Percentiles rank a stretch among this genome's conserved stretches.
Evolutionary conservation across 2,329 filamentous ascomycete genomes (phyloP).

Genomic region (Ceratocystis smalleyi): DNA sequence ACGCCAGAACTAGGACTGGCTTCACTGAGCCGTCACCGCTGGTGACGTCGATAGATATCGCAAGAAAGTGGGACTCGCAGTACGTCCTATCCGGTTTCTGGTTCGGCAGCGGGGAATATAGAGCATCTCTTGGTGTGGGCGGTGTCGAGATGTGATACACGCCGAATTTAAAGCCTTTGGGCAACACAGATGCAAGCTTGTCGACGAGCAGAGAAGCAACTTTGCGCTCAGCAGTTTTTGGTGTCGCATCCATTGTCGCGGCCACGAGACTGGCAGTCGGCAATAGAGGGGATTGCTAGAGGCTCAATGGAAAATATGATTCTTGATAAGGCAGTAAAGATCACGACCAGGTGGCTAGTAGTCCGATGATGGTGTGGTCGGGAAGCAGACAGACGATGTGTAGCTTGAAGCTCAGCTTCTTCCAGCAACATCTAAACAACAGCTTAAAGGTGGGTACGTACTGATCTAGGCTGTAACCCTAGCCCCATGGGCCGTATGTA

Average conservation of each 20-base stretch:
- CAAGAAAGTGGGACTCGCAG: conserved; percentile 66
- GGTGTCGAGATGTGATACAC: conserved; percentile 81
- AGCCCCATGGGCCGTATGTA: neutral
- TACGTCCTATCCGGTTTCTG: conserved; percentile 61
- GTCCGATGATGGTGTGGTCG: neutral
- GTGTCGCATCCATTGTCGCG: neutral
- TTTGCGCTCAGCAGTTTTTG: conserved; percentile 17
- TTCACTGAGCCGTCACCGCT: conserved; percentile 19
- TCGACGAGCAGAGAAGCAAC: conserved; percentile 24
- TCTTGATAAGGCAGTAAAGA: neutral
- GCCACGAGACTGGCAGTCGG: neutral
- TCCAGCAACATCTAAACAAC: neutral
- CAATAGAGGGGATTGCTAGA: neutral
- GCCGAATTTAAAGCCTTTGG: conserved; percentile 42
- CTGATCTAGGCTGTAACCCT: neutral
- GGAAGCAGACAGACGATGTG: neutral
- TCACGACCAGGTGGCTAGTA: neutral
- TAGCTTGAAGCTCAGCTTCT: neutral
- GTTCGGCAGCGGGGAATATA: conserved; percentile 66
- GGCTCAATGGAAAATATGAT: neutral
- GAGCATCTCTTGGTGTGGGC: conserved; percentile 54
- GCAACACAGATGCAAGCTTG: conserved; percentile 36
- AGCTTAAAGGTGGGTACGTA: conserved; percentile 1
- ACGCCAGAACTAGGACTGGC: conserved; percentile 59
- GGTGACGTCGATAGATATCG: conserved; percentile 32